Base-by-base conservation (phyloP, 164 flowering plant genomes). In the Stephania japonica region DNA sequence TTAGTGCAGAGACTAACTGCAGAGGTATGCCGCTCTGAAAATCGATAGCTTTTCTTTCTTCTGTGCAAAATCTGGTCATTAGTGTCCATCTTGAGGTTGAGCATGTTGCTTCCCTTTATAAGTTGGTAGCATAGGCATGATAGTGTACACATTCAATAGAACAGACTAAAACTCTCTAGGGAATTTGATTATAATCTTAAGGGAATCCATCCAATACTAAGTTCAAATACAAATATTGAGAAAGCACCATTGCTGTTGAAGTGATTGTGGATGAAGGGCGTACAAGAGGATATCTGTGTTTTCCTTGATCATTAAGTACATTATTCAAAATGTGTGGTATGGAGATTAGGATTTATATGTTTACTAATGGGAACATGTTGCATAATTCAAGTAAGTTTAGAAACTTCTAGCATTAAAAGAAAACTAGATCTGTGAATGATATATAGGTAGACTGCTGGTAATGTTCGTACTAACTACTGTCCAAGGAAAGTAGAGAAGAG, bases 21-120 rank as follows among this genome's bases (percentile, higher is more conserved):
- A 25, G 94, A 94, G 97, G 98, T 94, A 89, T 47, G 69, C 9
- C 41, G 72, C 27, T 74, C 7, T 75, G 26, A 66, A 47, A 56
- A 71, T 67, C 11, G 12, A 43, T 70, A 16, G 68, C 41, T 44
- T 9, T 59, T 32, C 26, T 25, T 42, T 47, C 18, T 47, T 11
- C 16, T 1, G 50, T 9, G 4, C 3, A 47, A 47, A 47, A 47
- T 47, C 16, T 47, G 53, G 18, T 11, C 53, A 47, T 4, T 32
- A 32, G 0, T 32, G 38, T 32, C 12, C 0, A 47, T 47, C 10
- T 0, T 56, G 19, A 56, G 62, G 62, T 16, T 16, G 62, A 56
- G 6, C 21, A 19, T 56, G 5, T n/a, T 19, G 4, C 18, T 53
- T 16, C 19, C 18, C 16, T 13, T 56, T 13, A 16, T 19, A 32